Evolutionary conservation across 371 early-diverging fungal species (phyloP).

Genomic region (Fennellomyces sp.): DNA sequence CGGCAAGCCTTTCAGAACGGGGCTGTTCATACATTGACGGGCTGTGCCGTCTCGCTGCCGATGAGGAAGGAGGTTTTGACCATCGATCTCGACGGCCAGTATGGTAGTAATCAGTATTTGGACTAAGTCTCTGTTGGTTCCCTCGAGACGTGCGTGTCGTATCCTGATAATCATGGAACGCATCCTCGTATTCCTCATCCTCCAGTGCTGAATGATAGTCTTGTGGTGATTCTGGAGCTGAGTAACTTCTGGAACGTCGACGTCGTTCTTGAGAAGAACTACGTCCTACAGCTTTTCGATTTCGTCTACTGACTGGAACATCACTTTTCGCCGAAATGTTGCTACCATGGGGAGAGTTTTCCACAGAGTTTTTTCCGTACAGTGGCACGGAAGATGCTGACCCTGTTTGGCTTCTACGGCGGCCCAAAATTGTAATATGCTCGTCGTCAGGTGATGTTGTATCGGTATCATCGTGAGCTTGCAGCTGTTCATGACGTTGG

Average conservation of each 20-base stretch:
- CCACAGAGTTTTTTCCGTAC: background rate
- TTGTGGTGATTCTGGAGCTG: conserved; percentile 2
- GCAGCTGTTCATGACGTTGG: background rate
- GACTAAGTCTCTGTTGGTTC: too few relatives aligned
- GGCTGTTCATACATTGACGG: background rate
- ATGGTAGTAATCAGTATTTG: too few relatives aligned
- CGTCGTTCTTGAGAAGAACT: too few relatives aligned
- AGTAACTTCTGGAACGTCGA: conserved; percentile 5
- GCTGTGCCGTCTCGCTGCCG: background rate
- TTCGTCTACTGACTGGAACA: background rate
- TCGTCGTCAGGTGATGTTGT: background rate
- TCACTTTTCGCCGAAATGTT: conserved; percentile 1
- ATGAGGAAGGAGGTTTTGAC: background rate
- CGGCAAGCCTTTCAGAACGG: background rate
- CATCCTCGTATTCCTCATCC: background rate
- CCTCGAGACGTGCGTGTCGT: too few relatives aligned
- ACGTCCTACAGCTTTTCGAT: too few relatives aligned
- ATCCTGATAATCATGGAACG: too few relatives aligned
- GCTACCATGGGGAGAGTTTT: conserved; percentile 1
- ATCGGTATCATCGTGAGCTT: background rate
- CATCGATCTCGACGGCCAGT: background rate
- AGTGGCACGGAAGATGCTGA: background rate
- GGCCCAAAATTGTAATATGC: background rate
- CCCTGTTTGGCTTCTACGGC: background rate
- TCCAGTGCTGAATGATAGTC: conserved; percentile 5